phyloP scores from a whole-genome alignment of 306 rosid species.

The Vachellia collinsii region DNA sequence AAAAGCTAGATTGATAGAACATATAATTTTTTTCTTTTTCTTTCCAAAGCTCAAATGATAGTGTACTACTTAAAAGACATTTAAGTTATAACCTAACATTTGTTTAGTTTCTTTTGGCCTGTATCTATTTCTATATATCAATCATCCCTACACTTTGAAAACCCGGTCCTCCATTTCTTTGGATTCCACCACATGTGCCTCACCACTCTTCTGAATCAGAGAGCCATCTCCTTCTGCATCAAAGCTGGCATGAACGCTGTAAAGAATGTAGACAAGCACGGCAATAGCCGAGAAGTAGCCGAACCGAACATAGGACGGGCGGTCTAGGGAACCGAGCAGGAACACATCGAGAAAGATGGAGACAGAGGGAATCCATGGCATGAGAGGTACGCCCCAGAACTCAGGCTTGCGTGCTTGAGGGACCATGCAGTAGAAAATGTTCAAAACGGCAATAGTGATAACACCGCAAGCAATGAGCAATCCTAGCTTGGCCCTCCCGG shows the following conservation, averaged over 20 bases:
- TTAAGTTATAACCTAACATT: constrained; percentile 46
- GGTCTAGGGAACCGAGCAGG: constrained; percentile 70
- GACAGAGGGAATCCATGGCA: constrained; percentile 92
- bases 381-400: constrained; percentile 93
- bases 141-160: constrained; percentile 51
- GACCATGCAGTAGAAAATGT: constrained; percentile 70
- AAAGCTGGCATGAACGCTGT: constrained; percentile 88
- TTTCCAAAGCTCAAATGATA: not conserved
- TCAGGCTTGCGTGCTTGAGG: constrained; percentile 85
- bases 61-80: not conserved
- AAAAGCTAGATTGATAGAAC: not conserved
- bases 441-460: constrained; percentile 52
- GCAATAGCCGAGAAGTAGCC: constrained; percentile 68
- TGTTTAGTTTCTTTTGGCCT: not conserved
- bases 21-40: not conserved
- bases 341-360: constrained; percentile 84
- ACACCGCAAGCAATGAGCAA: constrained; percentile 58
- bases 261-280: constrained; percentile 70
- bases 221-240: constrained; percentile 72
- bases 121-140: too few species aligned
- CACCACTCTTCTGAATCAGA: constrained; percentile 58
- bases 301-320: constrained; percentile 76
- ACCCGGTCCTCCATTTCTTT: constrained; percentile 46
- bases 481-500: constrained; percentile 56
- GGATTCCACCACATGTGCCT: constrained; percentile 41